Percentiles rank a stretch among this genome's conserved stretches.
phyloP scores from a whole-genome alignment of 176 grass and related monocot species.

The Oropetium thomaeum region DNA sequence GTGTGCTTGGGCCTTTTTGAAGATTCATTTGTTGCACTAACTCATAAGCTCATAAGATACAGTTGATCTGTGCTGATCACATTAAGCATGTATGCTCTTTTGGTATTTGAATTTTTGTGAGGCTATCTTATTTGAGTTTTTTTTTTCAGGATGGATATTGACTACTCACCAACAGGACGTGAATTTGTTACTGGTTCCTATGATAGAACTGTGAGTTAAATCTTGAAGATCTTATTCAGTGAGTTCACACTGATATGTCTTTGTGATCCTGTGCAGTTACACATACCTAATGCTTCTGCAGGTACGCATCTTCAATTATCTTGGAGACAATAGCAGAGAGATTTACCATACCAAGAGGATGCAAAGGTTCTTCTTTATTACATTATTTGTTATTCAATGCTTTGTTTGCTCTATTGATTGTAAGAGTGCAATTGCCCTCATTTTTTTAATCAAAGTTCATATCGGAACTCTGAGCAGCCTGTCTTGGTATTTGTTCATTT shows the following conservation, averaged over 20 bases:
- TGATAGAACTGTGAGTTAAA: slow-evolving; percentile 76
- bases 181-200: slow-evolving; percentile 98
- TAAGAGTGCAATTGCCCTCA: background rate
- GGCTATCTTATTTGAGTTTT: slow-evolving; percentile 14
- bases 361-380: slow-evolving; percentile 67
- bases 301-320: slow-evolving; percentile 81
- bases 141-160: slow-evolving; percentile 94
- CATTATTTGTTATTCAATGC: background rate
- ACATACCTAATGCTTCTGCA: slow-evolving; percentile 44
- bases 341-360: slow-evolving; percentile 99
- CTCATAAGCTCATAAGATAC: background rate
- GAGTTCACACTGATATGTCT: slow-evolving; percentile 30
- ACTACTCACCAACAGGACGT: slow-evolving; percentile 92
- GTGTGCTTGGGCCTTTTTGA: background rate
- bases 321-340: slow-evolving; percentile 90
- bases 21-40: background rate
- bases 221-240: slow-evolving; percentile 9
- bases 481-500: background rate
- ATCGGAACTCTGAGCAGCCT: background rate
- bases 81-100: slow-evolving; percentile 5
- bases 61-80: slow-evolving; percentile 7
- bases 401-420: background rate
- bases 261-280: background rate
- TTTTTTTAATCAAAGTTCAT: background rate
- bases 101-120: background rate